Evolutionary conservation across 768 basidiomycete genomes (phyloP), one percentile per base, ranked within the genome.

Genomic region (Pisolithus tinctorius): DNA sequence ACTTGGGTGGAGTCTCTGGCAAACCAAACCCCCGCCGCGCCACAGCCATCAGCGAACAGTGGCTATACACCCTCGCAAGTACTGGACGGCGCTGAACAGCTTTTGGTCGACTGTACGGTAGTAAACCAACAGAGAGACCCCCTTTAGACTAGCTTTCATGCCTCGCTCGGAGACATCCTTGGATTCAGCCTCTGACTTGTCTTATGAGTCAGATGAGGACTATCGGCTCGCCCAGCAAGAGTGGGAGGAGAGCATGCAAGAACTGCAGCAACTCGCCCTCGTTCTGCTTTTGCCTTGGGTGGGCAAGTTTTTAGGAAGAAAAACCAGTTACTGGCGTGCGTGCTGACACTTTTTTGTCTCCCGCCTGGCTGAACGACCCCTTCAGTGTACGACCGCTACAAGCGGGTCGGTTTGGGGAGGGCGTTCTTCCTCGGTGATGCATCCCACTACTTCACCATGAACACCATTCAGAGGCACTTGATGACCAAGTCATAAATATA

Each of bases 161-260:
- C 79, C 86, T 50, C 69, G 58, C 39, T 88, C 85, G 29, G 71
- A 77, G 54, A 64, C 67, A 56, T 88, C 84, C 31, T 61, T 85
- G 52, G 86, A 88, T 69, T 66, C 79, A 40, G 54, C 51, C 29
- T 56, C 79, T 8, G 64, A 72, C 48, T 70, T 72, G 17, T 82
- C 79, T 31, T 81, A 79, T 63, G 82, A 83, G 64, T 63, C 59
- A 27, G 80, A 82, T 56, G 86, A 88, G 52, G 88, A 92, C 60
- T 82, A 80, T 58, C 80, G 75, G 38, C 72, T 86, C 44, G 87
- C 88, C 2, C 88, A 93, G 67, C 78, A 86, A 64, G 93, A 96
- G 71, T 95, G 93, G 93, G 86, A 93, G 60, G 93, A 96, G 67
- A 89, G 86, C 61, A 62, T 95, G 46, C 71, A 83, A 54, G 92